A percentile compares a stretch with the other conserved stretches of the same genome.
Evolutionary conservation across 2,329 filamentous ascomycete genomes (phyloP).

Genomic region (Colletotrichum sp.): DNA sequence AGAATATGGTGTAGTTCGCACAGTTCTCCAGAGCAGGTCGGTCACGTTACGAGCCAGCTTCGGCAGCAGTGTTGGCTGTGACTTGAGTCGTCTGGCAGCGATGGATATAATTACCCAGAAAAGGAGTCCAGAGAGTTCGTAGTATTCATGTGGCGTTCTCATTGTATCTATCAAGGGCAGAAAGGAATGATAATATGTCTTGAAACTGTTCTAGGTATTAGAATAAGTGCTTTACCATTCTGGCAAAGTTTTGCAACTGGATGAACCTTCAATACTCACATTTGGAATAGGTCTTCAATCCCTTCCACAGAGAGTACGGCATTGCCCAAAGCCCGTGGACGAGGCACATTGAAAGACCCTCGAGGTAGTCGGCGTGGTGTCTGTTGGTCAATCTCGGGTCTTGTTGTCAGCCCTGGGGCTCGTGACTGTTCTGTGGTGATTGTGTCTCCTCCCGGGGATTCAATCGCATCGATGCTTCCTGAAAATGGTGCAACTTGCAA

Average conservation of each 20-base stretch:
- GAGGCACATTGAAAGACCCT: neutral
- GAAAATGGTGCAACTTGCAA: neutral
- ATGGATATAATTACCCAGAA: slow-evolving; percentile 10
- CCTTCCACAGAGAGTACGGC: neutral
- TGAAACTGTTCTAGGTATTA: neutral
- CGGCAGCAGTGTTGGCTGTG: slow-evolving; percentile 3
- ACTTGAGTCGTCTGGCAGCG: neutral
- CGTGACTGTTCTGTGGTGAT: neutral
- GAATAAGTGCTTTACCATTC: accelerated
- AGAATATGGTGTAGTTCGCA: neutral
- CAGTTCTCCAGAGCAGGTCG: slow-evolving; percentile 9
- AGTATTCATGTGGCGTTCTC: neutral
- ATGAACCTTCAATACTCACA: neutral
- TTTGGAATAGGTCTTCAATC: neutral
- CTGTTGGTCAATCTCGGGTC: neutral
- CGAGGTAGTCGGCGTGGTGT: neutral
- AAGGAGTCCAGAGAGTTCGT: neutral
- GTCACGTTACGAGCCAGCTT: slow-evolving; percentile 6
- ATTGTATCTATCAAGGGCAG: neutral
- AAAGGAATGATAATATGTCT: neutral
- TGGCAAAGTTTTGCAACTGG: accelerated
- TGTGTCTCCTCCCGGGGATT: neutral
- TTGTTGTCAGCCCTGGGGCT: neutral
- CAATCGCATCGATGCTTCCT: neutral
- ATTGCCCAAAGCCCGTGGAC: neutral